These are phyloP conservation scores for Platismatia glauca DNA, from an alignment of 495 filamentous ascomycete species.

Conservation along the genomic window DNA sequence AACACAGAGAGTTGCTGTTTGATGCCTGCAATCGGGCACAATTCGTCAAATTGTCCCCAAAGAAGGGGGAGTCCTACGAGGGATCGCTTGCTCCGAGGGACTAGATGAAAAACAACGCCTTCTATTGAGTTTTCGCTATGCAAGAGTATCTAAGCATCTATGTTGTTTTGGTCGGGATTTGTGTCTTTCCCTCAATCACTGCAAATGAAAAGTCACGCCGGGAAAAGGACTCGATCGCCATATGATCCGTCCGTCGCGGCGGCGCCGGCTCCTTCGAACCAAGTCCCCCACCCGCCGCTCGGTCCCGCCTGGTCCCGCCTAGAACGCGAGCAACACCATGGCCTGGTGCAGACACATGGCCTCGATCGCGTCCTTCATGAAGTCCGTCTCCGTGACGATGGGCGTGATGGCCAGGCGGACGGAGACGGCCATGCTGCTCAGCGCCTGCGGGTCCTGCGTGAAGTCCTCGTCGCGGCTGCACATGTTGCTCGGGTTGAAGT, in stretches of 20 bases:
- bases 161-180: neutral
- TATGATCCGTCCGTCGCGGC: neutral
- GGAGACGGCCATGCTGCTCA: neutral
- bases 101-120: neutral
- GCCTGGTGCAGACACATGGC: slow-evolving; percentile 11
- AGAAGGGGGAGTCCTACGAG: neutral
- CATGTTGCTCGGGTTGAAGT: slow-evolving; percentile 29
- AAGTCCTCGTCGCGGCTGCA: slow-evolving; percentile 20
- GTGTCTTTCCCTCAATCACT: neutral
- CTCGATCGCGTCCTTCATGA: slow-evolving; percentile 1
- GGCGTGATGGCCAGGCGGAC: slow-evolving; percentile 17
- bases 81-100: neutral
- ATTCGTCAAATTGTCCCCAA: neutral
- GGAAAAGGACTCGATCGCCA: neutral
- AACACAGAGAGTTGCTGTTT: neutral
- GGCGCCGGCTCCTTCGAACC: neutral
- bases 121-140: neutral
- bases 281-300: neutral
- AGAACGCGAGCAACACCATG: slow-evolving; percentile 10
- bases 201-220: neutral
- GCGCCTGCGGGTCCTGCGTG: neutral
- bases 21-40: neutral
- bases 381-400: slow-evolving; percentile 11
- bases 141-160: neutral
- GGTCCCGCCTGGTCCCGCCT: neutral